Conservation (phyloP, 2,329 filamentous ascomycete species). For the Penicillium frequentans region DNA sequence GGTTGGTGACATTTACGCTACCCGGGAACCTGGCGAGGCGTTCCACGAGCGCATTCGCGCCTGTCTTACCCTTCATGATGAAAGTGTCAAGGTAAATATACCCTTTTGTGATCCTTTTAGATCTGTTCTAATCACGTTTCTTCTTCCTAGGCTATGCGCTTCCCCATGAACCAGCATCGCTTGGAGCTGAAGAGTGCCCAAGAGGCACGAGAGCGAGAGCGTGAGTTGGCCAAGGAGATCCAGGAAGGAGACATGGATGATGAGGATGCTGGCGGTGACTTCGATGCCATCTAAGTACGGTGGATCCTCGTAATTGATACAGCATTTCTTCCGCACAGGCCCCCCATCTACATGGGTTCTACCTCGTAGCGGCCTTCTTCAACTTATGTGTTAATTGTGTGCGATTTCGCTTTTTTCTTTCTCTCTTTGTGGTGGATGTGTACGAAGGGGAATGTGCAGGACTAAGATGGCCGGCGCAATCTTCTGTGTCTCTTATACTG, state of each 20-base stretch:
- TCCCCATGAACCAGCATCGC: conserved; percentile 98
- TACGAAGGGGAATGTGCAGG: conserved; percentile 28
- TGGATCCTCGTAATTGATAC: conserved; percentile 20
- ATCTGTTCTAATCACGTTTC: conserved; percentile 20
- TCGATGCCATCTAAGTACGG: conserved; percentile 79
- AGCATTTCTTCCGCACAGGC: conserved; percentile 14
- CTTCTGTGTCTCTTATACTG: conserved; percentile 28
- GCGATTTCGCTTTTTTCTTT: conserved; percentile 19
- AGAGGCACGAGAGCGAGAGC: conserved; percentile 93
- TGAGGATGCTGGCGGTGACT: conserved; percentile 92
- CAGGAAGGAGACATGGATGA: conserved; percentile 96
- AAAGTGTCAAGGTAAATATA: conserved; percentile 85
- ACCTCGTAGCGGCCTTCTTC: conserved; percentile 22
- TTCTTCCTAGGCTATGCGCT: conserved; percentile 78
- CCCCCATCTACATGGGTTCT: conserved; percentile 13
- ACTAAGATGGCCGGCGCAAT: conserved; percentile 27
- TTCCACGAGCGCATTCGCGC: conserved; percentile 97
- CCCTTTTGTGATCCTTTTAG: neutral
- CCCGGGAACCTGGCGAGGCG: conserved; percentile 89
- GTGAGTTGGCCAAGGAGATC: conserved; percentile 98
- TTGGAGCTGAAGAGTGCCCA: conserved; percentile 97
- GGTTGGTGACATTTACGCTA: conserved; percentile 92
- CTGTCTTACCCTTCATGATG: conserved; percentile 88
- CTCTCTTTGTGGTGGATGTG: conserved; percentile 21
- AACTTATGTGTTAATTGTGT: conserved; percentile 30